Conservation (phyloP, 352 stramenopile species). For the Elongisporangium anandrum region DNA sequence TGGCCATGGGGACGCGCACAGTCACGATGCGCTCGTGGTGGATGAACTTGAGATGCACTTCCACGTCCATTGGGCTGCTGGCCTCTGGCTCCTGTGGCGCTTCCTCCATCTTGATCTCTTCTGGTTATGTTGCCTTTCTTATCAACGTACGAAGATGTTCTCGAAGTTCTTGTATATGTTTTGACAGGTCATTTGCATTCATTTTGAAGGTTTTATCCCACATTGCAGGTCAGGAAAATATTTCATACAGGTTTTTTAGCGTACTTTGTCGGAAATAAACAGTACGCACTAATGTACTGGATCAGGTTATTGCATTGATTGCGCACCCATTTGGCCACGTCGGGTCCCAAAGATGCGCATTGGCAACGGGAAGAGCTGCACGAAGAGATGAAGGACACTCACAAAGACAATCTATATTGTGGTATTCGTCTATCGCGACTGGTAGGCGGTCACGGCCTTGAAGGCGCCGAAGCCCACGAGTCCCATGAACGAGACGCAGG, state of each 20-base stretch:
- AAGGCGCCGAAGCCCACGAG: conserved; percentile 56
- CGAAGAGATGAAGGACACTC: neutral
- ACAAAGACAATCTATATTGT: neutral
- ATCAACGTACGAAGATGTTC: neutral
- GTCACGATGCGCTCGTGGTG: conserved; percentile 19
- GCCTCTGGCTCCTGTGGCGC: too few relatives aligned
- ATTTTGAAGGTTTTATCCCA: too few relatives aligned
- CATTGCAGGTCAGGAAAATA: too few relatives aligned
- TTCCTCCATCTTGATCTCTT: neutral
- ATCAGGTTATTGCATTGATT: neutral
- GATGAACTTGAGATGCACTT: conserved; percentile 45
- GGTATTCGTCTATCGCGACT: neutral
- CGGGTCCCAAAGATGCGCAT: neutral
- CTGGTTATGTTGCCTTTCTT: neutral
- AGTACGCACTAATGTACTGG: neutral
- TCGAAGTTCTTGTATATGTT: neutral
- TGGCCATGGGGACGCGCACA: conserved; percentile 11
- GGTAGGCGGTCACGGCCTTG: conserved; percentile 38
- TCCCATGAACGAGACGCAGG: conserved; percentile 44
- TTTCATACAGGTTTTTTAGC: too few relatives aligned
- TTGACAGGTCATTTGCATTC: too few relatives aligned
- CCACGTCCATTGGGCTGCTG: neutral
- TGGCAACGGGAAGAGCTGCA: neutral
- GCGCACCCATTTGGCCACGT: neutral
- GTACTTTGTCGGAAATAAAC: too few relatives aligned